phyloP scores from a whole-genome alignment of 2,329 filamentous ascomycete species.

The Apiospora marii region DNA sequence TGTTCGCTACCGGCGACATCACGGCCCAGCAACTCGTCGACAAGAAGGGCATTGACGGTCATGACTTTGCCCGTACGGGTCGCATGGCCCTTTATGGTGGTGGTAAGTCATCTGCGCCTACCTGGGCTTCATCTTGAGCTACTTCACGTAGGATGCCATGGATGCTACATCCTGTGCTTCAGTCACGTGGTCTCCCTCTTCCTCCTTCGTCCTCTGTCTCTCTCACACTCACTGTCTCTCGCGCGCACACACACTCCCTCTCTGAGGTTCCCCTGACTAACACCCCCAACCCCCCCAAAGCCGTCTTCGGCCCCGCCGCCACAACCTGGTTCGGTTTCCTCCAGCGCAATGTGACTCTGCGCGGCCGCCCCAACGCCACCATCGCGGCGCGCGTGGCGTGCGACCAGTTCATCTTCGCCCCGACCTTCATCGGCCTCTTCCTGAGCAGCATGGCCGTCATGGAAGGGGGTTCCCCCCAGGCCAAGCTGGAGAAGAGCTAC shows the following conservation, averaged over 20 bases:
- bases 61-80: slow-evolving; percentile 75
- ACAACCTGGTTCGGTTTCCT: slow-evolving; percentile 88
- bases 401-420: slow-evolving; percentile 86
- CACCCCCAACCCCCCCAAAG: slow-evolving; percentile 47
- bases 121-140: neutral
- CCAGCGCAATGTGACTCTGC: slow-evolving; percentile 72
- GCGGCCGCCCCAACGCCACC: slow-evolving; percentile 71
- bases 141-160: neutral
- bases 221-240: too few species aligned
- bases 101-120: slow-evolving; percentile 55
- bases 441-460: slow-evolving; percentile 84
- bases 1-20: slow-evolving; percentile 91
- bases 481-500: slow-evolving; percentile 79
- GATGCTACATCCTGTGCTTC: neutral
- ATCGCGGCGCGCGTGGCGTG: slow-evolving; percentile 79
- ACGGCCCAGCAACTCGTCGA: slow-evolving; percentile 93
- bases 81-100: slow-evolving; percentile 86
- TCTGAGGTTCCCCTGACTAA: slow-evolving; percentile 14
- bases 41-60: slow-evolving; percentile 76
- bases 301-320: slow-evolving; percentile 85
- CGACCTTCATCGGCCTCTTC: slow-evolving; percentile 83
- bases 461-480: slow-evolving; percentile 67
- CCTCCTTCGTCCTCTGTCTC: neutral
- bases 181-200: neutral
- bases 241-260: too few species aligned